These are phyloP conservation scores for Strobilomyces dryophilus DNA, from an alignment of 768 basidiomycete genomes.

Conservation along the genomic window DNA sequence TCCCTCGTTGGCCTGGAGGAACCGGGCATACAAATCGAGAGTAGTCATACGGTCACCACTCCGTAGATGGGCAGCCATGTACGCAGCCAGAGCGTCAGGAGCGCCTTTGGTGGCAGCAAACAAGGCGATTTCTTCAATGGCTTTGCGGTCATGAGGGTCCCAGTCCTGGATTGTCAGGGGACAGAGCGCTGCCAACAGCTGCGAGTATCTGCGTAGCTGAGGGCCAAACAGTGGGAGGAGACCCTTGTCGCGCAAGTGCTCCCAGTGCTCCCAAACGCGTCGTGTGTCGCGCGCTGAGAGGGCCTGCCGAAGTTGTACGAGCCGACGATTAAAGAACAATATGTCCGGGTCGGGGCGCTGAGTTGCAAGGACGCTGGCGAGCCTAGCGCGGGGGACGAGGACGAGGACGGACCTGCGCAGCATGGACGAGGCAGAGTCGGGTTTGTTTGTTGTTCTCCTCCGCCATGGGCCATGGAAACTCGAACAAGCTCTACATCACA, in stretches of 20 bases:
- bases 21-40: conserved; percentile 42
- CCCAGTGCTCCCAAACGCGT: conserved; percentile 37
- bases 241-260: conserved; percentile 37
- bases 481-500: conserved; percentile 83
- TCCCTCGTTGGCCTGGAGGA: conserved; percentile 23
- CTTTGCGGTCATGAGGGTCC: conserved; percentile 26
- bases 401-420: conserved; percentile 33
- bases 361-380: conserved; percentile 13
- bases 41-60: conserved; percentile 38
- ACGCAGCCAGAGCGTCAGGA: conserved; percentile 45
- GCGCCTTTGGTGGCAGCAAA: conserved; percentile 42
- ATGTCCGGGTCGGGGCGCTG: conserved; percentile 27
- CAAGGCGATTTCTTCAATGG: conserved; percentile 47
- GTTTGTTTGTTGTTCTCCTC: not conserved
- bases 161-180: conserved; percentile 17
- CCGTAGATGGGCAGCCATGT: conserved; percentile 45
- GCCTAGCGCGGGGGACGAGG: conserved; percentile 31
- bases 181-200: conserved; percentile 31
- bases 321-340: conserved; percentile 32
- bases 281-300: conserved; percentile 33
- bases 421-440: conserved; percentile 13
- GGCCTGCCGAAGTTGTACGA: conserved; percentile 38
- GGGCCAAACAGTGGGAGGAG: conserved; percentile 45
- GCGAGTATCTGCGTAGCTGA: conserved; percentile 39
- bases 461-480: conserved; percentile 81